phyloP scores from a whole-genome alignment of 2,329 filamentous ascomycete genomes.

The Ilyonectria destructans region DNA sequence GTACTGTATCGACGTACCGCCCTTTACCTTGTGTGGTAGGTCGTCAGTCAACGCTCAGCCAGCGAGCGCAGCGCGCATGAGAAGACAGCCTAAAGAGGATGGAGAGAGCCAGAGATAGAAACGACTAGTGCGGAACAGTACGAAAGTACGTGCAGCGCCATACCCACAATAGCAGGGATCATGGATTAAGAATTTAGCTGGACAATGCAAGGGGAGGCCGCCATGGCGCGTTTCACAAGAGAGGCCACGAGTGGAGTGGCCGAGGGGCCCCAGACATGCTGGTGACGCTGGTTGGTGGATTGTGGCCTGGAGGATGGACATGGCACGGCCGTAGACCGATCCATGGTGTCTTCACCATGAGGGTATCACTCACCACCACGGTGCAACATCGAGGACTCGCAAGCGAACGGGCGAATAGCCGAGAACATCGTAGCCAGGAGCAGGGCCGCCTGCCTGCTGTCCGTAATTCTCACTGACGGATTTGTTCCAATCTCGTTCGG shows the following conservation, averaged over 20 bases:
- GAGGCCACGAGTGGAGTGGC: conserved; percentile 17
- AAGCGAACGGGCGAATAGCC: conserved; percentile 23
- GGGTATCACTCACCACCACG: conserved; percentile 34
- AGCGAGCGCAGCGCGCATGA: neutral
- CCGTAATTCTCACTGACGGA: conserved; percentile 18
- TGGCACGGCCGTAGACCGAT: neutral
- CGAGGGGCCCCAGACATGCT: conserved; percentile 10
- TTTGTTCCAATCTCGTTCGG: conserved; percentile 33
- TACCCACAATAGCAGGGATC: conserved; percentile 13
- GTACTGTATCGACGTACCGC: neutral
- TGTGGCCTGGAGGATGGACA: conserved; percentile 1
- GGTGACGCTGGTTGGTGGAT: conserved; percentile 30
- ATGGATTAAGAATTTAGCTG: conserved; percentile 22
- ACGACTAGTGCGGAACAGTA: neutral
- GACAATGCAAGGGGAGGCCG: conserved; percentile 28
- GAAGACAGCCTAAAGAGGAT: conserved; percentile 6
- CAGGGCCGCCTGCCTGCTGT: conserved; percentile 23
- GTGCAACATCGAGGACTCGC: conserved; percentile 13
- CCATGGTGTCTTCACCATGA: conserved; percentile 32
- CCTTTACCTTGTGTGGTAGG: neutral
- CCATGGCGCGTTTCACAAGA: conserved; percentile 34
- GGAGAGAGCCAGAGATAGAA: conserved; percentile 2
- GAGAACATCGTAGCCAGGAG: conserved; percentile 20
- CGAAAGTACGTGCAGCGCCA: neutral
- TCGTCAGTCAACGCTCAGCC: neutral